A percentile compares a stretch with the other conserved stretches of the same genome.
Conservation (phyloP, 768 basidiomycete species). For the Tulasnella sp. region DNA sequence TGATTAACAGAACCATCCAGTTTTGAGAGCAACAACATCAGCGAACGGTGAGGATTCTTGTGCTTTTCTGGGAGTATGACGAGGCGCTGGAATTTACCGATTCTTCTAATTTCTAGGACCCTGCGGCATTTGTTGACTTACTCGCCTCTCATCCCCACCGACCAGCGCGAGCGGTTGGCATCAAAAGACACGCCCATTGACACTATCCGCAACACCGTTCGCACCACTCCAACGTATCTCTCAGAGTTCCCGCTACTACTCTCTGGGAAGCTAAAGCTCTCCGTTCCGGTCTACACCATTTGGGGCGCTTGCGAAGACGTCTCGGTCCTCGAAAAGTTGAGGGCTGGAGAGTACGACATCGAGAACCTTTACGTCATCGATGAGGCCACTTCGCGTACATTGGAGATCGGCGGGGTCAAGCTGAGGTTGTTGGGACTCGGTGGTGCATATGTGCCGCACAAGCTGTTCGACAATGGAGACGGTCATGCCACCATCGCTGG, state of each 20-base stretch:
- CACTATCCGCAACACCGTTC: constrained; percentile 60
- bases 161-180: constrained; percentile 72
- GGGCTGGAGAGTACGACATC: constrained; percentile 69
- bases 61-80: background rate
- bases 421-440: constrained; percentile 92
- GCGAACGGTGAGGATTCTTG: constrained; percentile 55
- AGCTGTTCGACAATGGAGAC: constrained; percentile 90
- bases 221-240: constrained; percentile 51
- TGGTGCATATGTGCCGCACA: constrained; percentile 90
- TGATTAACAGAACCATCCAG: constrained; percentile 59
- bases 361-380: constrained; percentile 89
- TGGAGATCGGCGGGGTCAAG: constrained; percentile 90
- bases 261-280: constrained; percentile 81
- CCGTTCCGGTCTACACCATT: constrained; percentile 90
- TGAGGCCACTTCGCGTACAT: constrained; percentile 86
- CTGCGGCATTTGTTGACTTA: constrained; percentile 94
- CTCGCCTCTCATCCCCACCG: constrained; percentile 82
- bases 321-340: constrained; percentile 83
- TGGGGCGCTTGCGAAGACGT: constrained; percentile 99
- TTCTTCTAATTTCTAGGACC: constrained; percentile 38
- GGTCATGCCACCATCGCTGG: constrained; percentile 96
- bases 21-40: constrained; percentile 63
- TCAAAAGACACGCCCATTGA: constrained; percentile 59
- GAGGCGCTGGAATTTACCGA: background rate
- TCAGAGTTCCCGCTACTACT: constrained; percentile 92